phyloP scores from a whole-genome alignment of 1,139 yeast genomes.

The Eremothecium cymbalariae region DNA sequence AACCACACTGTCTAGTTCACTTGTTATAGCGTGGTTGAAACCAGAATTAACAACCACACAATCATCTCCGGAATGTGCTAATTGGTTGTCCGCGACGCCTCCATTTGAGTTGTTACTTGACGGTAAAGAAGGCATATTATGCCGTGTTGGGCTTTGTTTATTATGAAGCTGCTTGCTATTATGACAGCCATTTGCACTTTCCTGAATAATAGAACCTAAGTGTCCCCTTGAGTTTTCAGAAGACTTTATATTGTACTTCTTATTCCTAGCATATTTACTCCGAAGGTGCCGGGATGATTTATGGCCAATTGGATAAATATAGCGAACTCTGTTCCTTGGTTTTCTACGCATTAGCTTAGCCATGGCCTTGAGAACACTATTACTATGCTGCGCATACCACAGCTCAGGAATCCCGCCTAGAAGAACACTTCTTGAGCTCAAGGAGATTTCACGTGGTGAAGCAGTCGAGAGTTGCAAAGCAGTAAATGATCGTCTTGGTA shows the following conservation, averaged over 20 bases:
- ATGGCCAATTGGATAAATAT: conserved; percentile 11
- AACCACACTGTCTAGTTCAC: background rate
- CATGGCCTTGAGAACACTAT: conserved; percentile 16
- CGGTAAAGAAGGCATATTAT: background rate
- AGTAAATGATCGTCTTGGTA: conserved; percentile 47
- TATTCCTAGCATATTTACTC: background rate
- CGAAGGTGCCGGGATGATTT: background rate
- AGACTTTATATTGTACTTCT: background rate
- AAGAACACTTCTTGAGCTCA: conserved; percentile 43
- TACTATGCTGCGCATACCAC: conserved; percentile 44
- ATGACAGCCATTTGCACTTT: no score
- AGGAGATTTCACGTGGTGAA: conserved; percentile 43
- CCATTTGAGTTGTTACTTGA: background rate
- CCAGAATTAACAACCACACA: background rate
- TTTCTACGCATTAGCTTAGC: conserved; percentile 25
- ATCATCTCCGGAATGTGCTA: no score
- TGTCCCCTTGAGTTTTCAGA: conserved; percentile 1
- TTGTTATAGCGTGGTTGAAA: background rate
- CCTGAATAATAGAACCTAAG: background rate
- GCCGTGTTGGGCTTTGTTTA: background rate
- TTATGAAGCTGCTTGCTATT: no score
- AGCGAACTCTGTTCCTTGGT: conserved; percentile 12
- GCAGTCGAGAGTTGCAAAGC: conserved; percentile 55
- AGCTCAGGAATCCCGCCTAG: conserved; percentile 59
- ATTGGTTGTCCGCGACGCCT: background rate